Evolutionary conservation across 2,329 filamentous ascomycete species (phyloP).

Genomic region (Calonectria crousiana): DNA sequence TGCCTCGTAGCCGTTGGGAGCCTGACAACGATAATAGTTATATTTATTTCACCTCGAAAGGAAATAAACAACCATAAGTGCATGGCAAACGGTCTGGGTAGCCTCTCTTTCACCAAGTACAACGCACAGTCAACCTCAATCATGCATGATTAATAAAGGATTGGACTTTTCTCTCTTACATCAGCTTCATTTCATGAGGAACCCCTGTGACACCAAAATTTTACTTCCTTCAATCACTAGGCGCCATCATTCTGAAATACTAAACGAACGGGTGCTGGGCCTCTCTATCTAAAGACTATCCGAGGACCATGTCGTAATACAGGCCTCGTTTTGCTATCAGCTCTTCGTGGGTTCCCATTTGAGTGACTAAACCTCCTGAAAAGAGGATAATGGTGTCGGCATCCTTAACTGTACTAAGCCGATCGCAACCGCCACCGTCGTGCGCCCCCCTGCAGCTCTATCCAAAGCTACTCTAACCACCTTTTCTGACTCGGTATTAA

Average conservation of each 20-base stretch:
- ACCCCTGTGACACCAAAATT: neutral
- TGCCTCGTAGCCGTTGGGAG: no score
- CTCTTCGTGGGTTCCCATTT: slow-evolving; percentile 72
- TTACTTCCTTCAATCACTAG: neutral
- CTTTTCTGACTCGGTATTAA: slow-evolving; percentile 76
- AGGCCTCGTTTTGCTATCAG: slow-evolving; percentile 62
- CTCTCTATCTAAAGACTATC: slow-evolving; percentile 55
- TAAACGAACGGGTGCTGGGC: slow-evolving; percentile 5
- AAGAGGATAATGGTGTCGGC: slow-evolving; percentile 75
- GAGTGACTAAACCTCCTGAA: slow-evolving; percentile 58
- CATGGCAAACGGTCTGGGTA: neutral
- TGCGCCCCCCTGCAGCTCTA: slow-evolving; percentile 52
- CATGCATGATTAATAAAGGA: neutral
- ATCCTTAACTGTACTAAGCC: slow-evolving; percentile 66
- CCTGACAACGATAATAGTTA: no score
- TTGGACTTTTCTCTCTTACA: neutral
- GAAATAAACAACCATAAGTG: neutral
- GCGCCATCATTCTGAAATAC: neutral
- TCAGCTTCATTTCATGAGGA: neutral
- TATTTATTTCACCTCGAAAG: no score
- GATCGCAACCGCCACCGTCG: slow-evolving; percentile 75
- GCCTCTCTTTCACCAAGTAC: neutral
- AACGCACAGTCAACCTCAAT: neutral
- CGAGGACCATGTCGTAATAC: slow-evolving; percentile 67
- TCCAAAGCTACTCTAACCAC: slow-evolving; percentile 74